Conservation (phyloP, 2,329 filamentous ascomycete genomes). For the Didymella lethalis region DNA sequence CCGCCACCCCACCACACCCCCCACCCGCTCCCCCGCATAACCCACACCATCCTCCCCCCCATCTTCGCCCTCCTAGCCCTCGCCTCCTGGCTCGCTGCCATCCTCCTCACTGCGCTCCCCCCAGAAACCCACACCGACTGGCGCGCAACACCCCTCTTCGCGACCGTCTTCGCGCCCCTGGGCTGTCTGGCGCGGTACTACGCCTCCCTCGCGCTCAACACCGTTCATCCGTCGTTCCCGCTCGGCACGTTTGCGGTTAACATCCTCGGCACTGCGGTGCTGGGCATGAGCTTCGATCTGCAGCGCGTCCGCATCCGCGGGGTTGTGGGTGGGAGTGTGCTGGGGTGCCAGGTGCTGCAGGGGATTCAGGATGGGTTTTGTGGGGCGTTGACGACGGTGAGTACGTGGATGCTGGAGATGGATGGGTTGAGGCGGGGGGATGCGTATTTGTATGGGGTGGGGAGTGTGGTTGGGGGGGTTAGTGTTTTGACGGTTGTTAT, state of each 20-base stretch:
- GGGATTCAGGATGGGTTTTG: constrained; percentile 60
- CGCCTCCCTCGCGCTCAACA: constrained; percentile 74
- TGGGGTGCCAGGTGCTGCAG: constrained; percentile 57
- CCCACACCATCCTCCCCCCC: constrained; percentile 70
- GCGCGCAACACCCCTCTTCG: constrained; percentile 74
- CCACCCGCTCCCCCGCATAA: constrained; percentile 65
- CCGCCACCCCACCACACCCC: constrained; percentile 63
- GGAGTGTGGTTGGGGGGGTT: constrained; percentile 68
- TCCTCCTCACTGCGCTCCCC: constrained; percentile 75
- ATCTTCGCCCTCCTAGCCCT: constrained; percentile 69
- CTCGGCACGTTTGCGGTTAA: constrained; percentile 88
- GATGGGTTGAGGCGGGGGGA: constrained; percentile 54
- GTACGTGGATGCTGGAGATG: constrained; percentile 58
- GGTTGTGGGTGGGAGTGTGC: constrained; percentile 49
- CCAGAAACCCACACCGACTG: constrained; percentile 67
- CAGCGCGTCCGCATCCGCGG: constrained; percentile 66
- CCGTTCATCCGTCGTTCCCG: constrained; percentile 72
- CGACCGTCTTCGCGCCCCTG: constrained; percentile 81
- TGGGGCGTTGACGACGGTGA: constrained; percentile 58
- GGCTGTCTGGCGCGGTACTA: constrained; percentile 82
- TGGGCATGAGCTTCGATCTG: constrained; percentile 81
- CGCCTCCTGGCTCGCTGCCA: constrained; percentile 79
- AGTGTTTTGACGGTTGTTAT: constrained; percentile 72
- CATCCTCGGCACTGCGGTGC: constrained; percentile 74
- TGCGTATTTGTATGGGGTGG: constrained; percentile 73